Percentiles rank a stretch among this genome's conserved stretches.
Evolutionary conservation across 768 basidiomycete species (phyloP).

Genomic region (Trametes cubensis): DNA sequence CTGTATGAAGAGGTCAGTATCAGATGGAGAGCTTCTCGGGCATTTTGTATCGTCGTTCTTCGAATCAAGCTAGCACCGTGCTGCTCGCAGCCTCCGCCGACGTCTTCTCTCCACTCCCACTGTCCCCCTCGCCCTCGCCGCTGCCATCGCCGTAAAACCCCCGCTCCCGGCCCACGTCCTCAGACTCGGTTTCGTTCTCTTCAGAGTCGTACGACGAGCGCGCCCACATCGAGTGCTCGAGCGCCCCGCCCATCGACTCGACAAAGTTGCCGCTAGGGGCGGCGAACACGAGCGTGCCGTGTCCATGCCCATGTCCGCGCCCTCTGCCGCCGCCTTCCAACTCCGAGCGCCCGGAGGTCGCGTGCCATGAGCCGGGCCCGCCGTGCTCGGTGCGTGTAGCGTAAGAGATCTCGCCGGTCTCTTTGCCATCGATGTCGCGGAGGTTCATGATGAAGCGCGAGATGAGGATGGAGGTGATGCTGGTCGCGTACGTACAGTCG

Average conservation of each 20-base stretch:
- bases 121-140: too few species aligned
- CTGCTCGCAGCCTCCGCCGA: too few species aligned
- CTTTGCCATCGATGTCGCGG: neutral
- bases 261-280: neutral
- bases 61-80: too few species aligned
- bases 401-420: neutral
- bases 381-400: neutral
- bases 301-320: neutral
- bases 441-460: conserved; percentile 2
- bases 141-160: too few species aligned
- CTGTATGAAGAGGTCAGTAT: too few species aligned
- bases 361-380: neutral
- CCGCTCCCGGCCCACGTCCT: too few species aligned
- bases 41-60: too few species aligned
- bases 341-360: neutral
- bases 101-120: too few species aligned
- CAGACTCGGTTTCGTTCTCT: neutral
- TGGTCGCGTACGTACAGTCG: neutral
- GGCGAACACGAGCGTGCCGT: neutral
- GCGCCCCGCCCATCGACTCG: neutral
- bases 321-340: too few species aligned
- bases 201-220: neutral
- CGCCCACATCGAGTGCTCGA: neutral
- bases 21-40: neutral
- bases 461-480: neutral